Base-by-base conservation (phyloP, 768 basidiomycete genomes). In the Tricholoma hemisulphureum region DNA sequence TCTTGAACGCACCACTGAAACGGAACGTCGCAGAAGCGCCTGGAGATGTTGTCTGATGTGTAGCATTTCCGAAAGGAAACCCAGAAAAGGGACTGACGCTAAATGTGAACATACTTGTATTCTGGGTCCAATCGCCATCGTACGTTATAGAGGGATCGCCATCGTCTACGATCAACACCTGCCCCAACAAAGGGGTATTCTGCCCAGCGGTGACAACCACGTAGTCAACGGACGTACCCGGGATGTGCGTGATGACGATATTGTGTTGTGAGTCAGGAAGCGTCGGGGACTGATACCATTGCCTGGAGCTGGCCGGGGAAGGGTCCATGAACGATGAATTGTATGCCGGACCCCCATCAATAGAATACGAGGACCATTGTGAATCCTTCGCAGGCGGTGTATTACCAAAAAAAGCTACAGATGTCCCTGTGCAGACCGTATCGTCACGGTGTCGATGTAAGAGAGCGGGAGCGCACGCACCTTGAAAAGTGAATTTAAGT, bases 211-310 rank as follows among this genome's bases (percentile, higher is more conserved):
- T 46, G 23, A 71, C 45, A 9, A 65, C 50, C 18, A 62, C 62
- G 34, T 58, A 67, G 46, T 69, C 69, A 5, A 71, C 21, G n/a
- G 63, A 62, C 2, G 62, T 59, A 1, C 64, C 63, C 11, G 63
- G 64, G 14, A 68, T 46, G 48, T 52, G 52, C 1, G 53, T 60
- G 23, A 70, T 48, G 13, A 24, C 45, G 20, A 70, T 56, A 4
- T 57, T 63, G 53, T 70, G 69, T 3, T 14, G 48, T 6, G 60
- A 61, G 6, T 68, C 66, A 2, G 50, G 9, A 3, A 70, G 53
- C 1, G 41, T 23, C 0, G 67, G 65, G 2, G 69, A 66, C 34
- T 64, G 59, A 37, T 68, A 70, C 67, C 65, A 70, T 31, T 71
- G 55, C 65, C 59, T 21, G 14, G 64, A 61, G 1, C 61, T 53